These are phyloP conservation scores for Pseudogymnoascus sp. DNA, from an alignment of 2,329 filamentous ascomycete species.

Conservation along the genomic window DNA sequence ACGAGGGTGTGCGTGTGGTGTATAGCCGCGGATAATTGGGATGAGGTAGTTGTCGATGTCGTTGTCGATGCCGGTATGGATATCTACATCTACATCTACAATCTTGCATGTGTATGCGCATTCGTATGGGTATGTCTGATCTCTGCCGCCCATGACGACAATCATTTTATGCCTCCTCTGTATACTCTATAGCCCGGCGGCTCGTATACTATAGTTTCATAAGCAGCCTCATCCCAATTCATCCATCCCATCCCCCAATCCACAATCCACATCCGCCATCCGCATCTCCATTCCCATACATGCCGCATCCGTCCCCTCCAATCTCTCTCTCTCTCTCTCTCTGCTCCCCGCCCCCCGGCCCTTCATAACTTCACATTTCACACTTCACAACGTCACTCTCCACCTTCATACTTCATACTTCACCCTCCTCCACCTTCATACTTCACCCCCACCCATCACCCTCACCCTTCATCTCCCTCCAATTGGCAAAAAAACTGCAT, in stretches of 20 bases:
- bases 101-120: neutral
- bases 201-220: no score
- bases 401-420: no score
- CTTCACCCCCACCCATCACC: neutral
- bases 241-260: neutral
- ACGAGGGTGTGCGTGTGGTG: neutral
- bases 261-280: neutral
- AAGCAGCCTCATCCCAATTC: neutral
- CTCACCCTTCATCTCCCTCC: neutral
- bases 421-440: neutral
- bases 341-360: no score
- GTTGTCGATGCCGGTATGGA: neutral
- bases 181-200: no score
- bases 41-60: neutral
- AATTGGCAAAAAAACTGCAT: neutral
- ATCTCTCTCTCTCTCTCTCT: no score
- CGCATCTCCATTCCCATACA: neutral
- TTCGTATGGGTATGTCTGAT: neutral
- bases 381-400: no score
- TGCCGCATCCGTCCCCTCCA: no score
- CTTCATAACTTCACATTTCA: no score
- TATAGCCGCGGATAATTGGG: neutral
- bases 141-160: neutral
- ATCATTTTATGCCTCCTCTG: neutral
- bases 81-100: neutral